Evolutionary conservation across 2,329 filamentous ascomycete genomes (phyloP), one percentile per base, ranked within the genome.

Genomic region (Rhynchosporium agropyri): DNA sequence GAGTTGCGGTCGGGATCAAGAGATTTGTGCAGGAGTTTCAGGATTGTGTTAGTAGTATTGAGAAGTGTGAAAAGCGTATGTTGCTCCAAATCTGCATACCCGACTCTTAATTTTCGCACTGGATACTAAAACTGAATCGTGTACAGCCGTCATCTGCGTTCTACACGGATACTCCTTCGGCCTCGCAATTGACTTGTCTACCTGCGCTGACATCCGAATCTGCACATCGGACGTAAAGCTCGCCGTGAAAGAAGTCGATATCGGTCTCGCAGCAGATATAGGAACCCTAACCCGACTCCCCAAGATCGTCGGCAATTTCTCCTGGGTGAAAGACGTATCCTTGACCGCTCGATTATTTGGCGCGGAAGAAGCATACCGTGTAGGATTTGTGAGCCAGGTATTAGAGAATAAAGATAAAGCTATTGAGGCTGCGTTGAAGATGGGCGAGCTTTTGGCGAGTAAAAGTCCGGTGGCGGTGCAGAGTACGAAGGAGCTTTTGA

Each of bases 401-500:
- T 81, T 82, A 61, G 81, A 83, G 51, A 80, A 77, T 63, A 91
- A 95, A 78, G 80, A 79, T 20, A 83, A 81, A 49, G 84, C 89
- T 2, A 74, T 96, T 29, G 77, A 78, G 46, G 83, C 83, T 43
- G 92, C 83, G 0, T 54, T 93, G 64, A 80, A 84, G 66, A 73
- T 90, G 71, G 91, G 89, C 0, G 77, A 73, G 10, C 70, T 86
- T 71, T 84, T 97, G 63, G 89, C 90, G 33, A 79, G 75, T 20
- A 97, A 97, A 83, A 95, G 90, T 72, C 94, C 94, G 0, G 87
- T 98, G 28, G 92, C 92, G 1, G 90, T 94, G 67, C 86, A 92
- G 79, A 89, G 90, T 5, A 96, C 92, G 8, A 97, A 97, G 80
- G 90, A 95, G 78, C 77, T 96, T 66, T 74, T 97, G 73, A 92